These are phyloP conservation scores for Limonium bicolor DNA, from an alignment of 148 eudicot genomes.

Conservation along the genomic window DNA sequence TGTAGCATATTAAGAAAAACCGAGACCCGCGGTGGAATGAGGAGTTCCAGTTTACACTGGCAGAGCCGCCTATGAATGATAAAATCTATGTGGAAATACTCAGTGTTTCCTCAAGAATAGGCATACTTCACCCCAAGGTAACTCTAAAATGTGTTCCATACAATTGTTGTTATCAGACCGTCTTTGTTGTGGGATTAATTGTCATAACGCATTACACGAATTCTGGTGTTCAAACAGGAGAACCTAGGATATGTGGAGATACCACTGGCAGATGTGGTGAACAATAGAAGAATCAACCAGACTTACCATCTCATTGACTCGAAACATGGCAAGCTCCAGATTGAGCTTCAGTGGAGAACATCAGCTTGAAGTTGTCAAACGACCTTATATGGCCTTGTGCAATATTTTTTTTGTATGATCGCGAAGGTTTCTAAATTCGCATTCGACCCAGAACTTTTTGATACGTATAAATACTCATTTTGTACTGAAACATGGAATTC, in stretches of 20 bases:
- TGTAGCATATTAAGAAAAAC: conserved; percentile 55
- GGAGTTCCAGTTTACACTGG: conserved; percentile 42
- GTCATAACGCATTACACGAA: too few species aligned
- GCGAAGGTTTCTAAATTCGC: too few species aligned
- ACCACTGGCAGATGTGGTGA: conserved; percentile 51
- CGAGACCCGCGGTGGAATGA: conserved; percentile 80
- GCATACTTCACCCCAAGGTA: conserved; percentile 67
- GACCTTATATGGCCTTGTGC: too few species aligned
- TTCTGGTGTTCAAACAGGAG: conserved; percentile 56
- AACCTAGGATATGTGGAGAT: conserved; percentile 68
- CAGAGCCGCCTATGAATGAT: conserved; percentile 57
- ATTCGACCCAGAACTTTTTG: too few species aligned
- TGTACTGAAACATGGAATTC: too few species aligned
- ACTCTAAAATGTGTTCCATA: too few species aligned
- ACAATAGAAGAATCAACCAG: conserved; percentile 83
- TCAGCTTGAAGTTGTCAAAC: conserved; percentile 4
- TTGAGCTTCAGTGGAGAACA: conserved; percentile 75
- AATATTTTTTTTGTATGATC: too few species aligned
- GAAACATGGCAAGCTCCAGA: conserved; percentile 58
- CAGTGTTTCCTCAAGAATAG: conserved; percentile 44
- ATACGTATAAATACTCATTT: too few species aligned
- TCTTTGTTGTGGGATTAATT: too few species aligned
- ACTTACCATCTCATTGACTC: conserved; percentile 81
- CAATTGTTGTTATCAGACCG: too few species aligned
- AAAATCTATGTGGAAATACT: conserved; percentile 52